Base-by-base conservation (phyloP, 192 early-diverging fungal species). In the Umbelopsis vinacea region DNA sequence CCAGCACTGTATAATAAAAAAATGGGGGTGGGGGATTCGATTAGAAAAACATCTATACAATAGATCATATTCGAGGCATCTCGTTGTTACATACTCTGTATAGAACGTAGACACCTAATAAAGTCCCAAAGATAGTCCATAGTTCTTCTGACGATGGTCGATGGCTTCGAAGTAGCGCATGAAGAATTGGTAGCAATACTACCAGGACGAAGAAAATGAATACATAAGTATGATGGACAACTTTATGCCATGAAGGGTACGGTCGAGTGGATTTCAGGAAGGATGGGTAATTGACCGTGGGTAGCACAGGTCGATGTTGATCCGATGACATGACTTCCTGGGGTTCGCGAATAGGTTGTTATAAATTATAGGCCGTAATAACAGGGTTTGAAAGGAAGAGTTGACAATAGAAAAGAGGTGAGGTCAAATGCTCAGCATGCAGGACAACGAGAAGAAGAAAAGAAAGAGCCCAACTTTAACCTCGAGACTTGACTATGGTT, bases 251-350 rank as follows among this genome's bases (percentile, higher is more conserved):
- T 17, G 29, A 26, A 15, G 57, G 57, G 35, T 63, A 63, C 2
- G 57, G 33, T 12, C 57, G 57, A 37, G 57, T 63, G 10, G 57
- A 37, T 63, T 63, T 63, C 24, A 63, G 57, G 14, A 63, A 63
- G 15, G 57, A 63, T n/a, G 57, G 57, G 29, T 63, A 63, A 17
- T 35, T 35, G 8, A 63, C 57, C 19, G 57, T 63, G 17, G 57
- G 57, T 37, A 63, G 57, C 15, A 63, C 33, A 63, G 57, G 26
- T 5, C 57, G 15, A 37, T 22, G 26, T 29, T 63, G 57, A 29
- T 63, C 57, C 14, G 33, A 29, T 9, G 57, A 29, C 57, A 63
- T 63, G 17, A n/a, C 33, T 52, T 24, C 22, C 26, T 54, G 22
- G 0, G 26, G 1, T 19, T 3, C 22, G 10, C 5, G 26, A 26